Evolutionary conservation across 2,329 filamentous ascomycete genomes (phyloP), one percentile per base, ranked within the genome.

Genomic region (Dactylellina haptotyla): DNA sequence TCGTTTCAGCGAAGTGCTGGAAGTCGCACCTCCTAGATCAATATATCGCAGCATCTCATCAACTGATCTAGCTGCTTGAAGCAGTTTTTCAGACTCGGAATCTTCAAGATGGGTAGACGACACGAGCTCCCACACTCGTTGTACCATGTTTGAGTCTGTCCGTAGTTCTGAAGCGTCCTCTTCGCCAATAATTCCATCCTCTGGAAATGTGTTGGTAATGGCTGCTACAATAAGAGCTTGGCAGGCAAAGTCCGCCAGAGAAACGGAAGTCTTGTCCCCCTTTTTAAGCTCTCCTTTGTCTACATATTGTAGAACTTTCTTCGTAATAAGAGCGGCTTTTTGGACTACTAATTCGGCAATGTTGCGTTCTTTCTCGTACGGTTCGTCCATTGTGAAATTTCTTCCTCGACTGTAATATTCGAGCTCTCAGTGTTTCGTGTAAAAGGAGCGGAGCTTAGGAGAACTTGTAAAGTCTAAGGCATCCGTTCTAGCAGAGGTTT

Each of bases 341-440:
- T 96, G 92, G 70, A 97, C 93, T 75, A 93, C 92, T 41, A 96
- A 88, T 80, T 93, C 88, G 75, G 93, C 93, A 61, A 95, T 86
- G 79, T 89, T 85, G 78, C 94, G 87, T 84, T 97, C 93, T 76
- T 89, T 23, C 45, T 50, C 18, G n/a, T 50, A 50, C n/a, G 45
- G n/a, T 9, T 23, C 23, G 18, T 25, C 5, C 45, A 50, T 50
- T 50, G 10, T 50, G 10, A 20, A 8, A 16, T 43, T 43, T 43
- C n/a, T n/a, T 8, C 39, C 9, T 6, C 14, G 14, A 6, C 6
- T 34, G 30, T 34, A 34, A 34, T 34, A 34, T 34, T 34, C 14
- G 30, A 6, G 39, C 16, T 43, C n/a, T n/a, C n/a, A n/a, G 39
- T 10, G 6, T 10, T 43, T 43, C n/a, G 39, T n/a, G 39, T 43